A percentile compares a stretch with the other conserved stretches of the same genome.
Conservation (phyloP, 2,329 filamentous ascomycete species). For the Fusarium sp. region DNA sequence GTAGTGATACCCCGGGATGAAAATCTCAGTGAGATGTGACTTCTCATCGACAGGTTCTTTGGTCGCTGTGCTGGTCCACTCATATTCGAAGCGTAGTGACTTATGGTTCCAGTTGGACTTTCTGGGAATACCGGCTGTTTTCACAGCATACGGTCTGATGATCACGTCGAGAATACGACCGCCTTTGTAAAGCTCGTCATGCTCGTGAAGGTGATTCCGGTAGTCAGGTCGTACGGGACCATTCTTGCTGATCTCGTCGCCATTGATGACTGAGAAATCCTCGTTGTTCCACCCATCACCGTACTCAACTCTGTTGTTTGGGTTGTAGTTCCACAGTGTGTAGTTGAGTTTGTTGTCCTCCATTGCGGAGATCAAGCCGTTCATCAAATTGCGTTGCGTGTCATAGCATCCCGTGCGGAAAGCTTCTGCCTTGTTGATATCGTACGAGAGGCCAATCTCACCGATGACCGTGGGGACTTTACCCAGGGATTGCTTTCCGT, state of each 20-base stretch:
- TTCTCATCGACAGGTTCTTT: slow-evolving; percentile 35
- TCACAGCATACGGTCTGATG: slow-evolving; percentile 56
- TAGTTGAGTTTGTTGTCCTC: slow-evolving; percentile 54
- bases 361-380: slow-evolving; percentile 55
- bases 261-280: slow-evolving; percentile 56
- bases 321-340: slow-evolving; percentile 57
- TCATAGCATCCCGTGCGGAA: slow-evolving; percentile 55
- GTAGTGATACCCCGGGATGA: slow-evolving; percentile 55
- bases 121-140: slow-evolving; percentile 52
- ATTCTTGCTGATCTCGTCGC: slow-evolving; percentile 47
- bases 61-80: slow-evolving; percentile 44
- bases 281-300: slow-evolving; percentile 59
- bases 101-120: slow-evolving; percentile 52
- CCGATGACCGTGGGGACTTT: slow-evolving; percentile 53
- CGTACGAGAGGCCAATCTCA: slow-evolving; percentile 56
- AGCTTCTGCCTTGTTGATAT: slow-evolving; percentile 53
- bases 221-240: slow-evolving; percentile 47
- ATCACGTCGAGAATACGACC: slow-evolving; percentile 54
- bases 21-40: slow-evolving; percentile 51
- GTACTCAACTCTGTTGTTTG: slow-evolving; percentile 52
- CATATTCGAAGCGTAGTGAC: slow-evolving; percentile 51
- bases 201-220: slow-evolving; percentile 48
- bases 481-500: slow-evolving; percentile 50
- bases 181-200: slow-evolving; percentile 54
- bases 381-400: slow-evolving; percentile 54